A percentile compares a stretch with the other conserved stretches of the same genome.
These are phyloP conservation scores for Epichloe uncinata DNA, from an alignment of 2,329 filamentous ascomycete species.

Conservation along the genomic window DNA sequence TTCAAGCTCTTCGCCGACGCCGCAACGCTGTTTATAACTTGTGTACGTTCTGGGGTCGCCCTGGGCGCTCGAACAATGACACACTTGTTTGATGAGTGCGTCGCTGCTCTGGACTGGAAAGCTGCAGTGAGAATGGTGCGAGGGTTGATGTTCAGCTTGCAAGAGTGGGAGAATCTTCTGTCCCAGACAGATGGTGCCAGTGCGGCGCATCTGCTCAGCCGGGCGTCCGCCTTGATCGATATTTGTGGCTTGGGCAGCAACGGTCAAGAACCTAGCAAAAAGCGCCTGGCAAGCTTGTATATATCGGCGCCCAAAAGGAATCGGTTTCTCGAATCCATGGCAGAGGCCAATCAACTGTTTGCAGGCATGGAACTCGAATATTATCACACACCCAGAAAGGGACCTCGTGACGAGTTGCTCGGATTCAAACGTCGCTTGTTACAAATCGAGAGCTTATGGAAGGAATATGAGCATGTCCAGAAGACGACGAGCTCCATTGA, in stretches of 20 bases:
- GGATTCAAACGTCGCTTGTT: slow-evolving; percentile 15
- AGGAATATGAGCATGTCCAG: slow-evolving; percentile 17
- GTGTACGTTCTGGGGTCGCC: slow-evolving; percentile 21
- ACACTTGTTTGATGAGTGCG: slow-evolving; percentile 28
- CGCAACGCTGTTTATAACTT: slow-evolving; percentile 26
- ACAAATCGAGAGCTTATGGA: slow-evolving; percentile 22
- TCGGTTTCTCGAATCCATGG: slow-evolving; percentile 13
- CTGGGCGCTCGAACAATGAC: slow-evolving; percentile 20
- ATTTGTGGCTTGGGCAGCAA: slow-evolving; percentile 18
- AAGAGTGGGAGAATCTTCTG: slow-evolving; percentile 16
- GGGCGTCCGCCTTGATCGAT: slow-evolving; percentile 23
- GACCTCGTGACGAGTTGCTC: not conserved
- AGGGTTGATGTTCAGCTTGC: slow-evolving; percentile 13
- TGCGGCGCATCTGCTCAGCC: slow-evolving; percentile 17
- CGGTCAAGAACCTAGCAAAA: slow-evolving; percentile 4
- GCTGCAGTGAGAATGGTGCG: slow-evolving; percentile 19
- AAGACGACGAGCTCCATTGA: slow-evolving; percentile 20
- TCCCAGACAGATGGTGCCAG: slow-evolving; percentile 9
- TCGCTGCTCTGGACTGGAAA: slow-evolving; percentile 27
- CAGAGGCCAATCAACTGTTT: slow-evolving; percentile 6
- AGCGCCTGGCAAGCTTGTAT: slow-evolving; percentile 13
- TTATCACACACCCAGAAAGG: not conserved
- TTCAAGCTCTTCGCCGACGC: slow-evolving; percentile 33
- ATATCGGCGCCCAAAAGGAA: slow-evolving; percentile 12
- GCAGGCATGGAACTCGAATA: not conserved